Evolutionary conservation across 495 filamentous ascomycete genomes (phyloP).

Genomic region (Emericellopsis terricola): DNA sequence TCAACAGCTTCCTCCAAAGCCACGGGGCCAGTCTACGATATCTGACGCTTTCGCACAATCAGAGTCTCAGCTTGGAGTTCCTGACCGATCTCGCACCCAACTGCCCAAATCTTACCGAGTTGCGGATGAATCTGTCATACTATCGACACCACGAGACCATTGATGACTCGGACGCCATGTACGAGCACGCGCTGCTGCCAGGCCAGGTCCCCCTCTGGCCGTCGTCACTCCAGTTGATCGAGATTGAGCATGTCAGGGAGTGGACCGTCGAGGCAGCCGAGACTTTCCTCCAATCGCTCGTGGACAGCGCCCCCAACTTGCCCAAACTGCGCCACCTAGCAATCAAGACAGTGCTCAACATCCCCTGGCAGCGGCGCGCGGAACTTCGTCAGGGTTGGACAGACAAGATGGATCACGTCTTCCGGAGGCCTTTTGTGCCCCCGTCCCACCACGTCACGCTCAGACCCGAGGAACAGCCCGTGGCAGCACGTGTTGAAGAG

Average conservation of each 20-base stretch:
- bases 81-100: constrained; percentile 36
- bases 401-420: constrained; percentile 40
- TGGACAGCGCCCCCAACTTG: constrained; percentile 45
- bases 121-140: constrained; percentile 59
- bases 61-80: constrained; percentile 55
- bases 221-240: constrained; percentile 41
- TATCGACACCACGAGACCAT: constrained; percentile 32
- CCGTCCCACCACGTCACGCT: constrained; percentile 23
- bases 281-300: constrained; percentile 57
- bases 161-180: constrained; percentile 51
- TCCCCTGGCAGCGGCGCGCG: constrained; percentile 62
- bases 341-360: constrained; percentile 54
- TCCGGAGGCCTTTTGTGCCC: constrained; percentile 34
- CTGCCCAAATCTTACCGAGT: constrained; percentile 47
- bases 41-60: constrained; percentile 58
- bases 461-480: constrained; percentile 9
- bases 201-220: constrained; percentile 62
- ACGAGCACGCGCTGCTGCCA: constrained; percentile 37
- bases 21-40: constrained; percentile 43
- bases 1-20: constrained; percentile 39
- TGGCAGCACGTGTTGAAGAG: too few species aligned
- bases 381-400: constrained; percentile 58
- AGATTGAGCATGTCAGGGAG: constrained; percentile 56
- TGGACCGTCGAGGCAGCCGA: constrained; percentile 45
- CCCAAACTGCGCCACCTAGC: constrained; percentile 43